These are phyloP conservation scores for Paxillus ammoniavirescens DNA, from an alignment of 768 basidiomycete genomes.

Conservation along the genomic window DNA sequence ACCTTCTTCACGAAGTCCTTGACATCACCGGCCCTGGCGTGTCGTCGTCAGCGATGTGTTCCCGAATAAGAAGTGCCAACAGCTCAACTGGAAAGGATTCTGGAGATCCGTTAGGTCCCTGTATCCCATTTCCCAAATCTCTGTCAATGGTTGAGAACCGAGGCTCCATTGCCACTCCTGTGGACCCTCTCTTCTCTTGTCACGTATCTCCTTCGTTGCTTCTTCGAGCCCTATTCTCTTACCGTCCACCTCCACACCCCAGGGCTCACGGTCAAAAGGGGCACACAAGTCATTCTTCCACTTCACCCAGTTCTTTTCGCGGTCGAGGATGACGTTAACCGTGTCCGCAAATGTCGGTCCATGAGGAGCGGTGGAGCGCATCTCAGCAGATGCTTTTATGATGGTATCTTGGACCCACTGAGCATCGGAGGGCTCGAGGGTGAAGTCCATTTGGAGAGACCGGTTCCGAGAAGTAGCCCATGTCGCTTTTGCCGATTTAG, in stretches of 20 bases:
- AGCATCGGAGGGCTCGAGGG: conserved; percentile 60
- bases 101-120: conserved; percentile 60
- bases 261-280: conserved; percentile 74
- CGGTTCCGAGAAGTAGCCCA: conserved; percentile 69
- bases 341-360: conserved; percentile 78
- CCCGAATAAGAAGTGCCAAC: conserved; percentile 1
- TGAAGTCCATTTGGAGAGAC: conserved; percentile 83
- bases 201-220: conserved; percentile 51
- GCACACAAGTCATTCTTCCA: conserved; percentile 87
- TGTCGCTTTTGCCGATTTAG: conserved; percentile 57
- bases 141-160: conserved; percentile 70
- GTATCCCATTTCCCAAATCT: conserved; percentile 85
- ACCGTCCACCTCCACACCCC: conserved; percentile 49
- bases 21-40: conserved; percentile 63
- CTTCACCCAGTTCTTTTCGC: conserved; percentile 87
- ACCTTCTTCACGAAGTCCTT: conserved; percentile 73
- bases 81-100: conserved; percentile 62
- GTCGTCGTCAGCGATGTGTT: conserved; percentile 2
- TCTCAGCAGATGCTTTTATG: conserved; percentile 49
- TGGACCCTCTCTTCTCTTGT: conserved; percentile 55
- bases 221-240: conserved; percentile 58
- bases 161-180: conserved; percentile 62
- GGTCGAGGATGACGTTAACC: conserved; percentile 64
- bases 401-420: conserved; percentile 78
- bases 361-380: conserved; percentile 75